phyloP scores from a whole-genome alignment of 2,329 filamentous ascomycete species.

The Claviceps maximensis region DNA sequence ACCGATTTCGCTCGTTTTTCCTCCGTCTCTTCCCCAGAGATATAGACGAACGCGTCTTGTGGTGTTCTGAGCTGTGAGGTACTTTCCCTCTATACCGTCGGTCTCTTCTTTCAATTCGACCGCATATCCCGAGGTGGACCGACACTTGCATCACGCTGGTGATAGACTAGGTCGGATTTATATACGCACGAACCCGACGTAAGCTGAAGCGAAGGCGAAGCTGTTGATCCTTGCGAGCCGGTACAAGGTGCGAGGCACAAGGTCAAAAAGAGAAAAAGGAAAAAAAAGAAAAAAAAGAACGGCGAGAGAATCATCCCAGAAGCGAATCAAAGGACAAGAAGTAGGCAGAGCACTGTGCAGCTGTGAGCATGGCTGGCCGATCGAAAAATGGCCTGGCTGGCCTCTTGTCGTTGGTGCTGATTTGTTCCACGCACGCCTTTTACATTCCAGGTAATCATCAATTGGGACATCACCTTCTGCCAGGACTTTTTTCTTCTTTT shows the following conservation, averaged over 20 bases:
- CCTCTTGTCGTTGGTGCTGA: slow-evolving; percentile 29
- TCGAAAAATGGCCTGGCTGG: slow-evolving; percentile 22
- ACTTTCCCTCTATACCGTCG: too few relatives aligned
- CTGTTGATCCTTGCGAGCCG: too few relatives aligned
- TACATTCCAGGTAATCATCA: slow-evolving; percentile 64
- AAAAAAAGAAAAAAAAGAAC: too few relatives aligned
- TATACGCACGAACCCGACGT: too few relatives aligned
- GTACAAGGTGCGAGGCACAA: too few relatives aligned
- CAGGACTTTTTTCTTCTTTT: too few relatives aligned
- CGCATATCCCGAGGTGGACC: too few relatives aligned
- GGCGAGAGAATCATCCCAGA: background rate
- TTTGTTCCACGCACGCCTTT: slow-evolving; percentile 44
- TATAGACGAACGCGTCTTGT: background rate
- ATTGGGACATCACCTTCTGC: background rate
- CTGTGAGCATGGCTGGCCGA: slow-evolving; percentile 9
- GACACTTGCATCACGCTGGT: too few relatives aligned
- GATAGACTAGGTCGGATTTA: too few relatives aligned
- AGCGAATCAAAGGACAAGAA: background rate
- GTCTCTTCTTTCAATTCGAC: too few relatives aligned
- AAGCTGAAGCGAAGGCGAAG: too few relatives aligned
- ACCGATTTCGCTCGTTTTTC: slow-evolving; percentile 40
- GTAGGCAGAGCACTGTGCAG: background rate
- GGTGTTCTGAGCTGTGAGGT: background rate
- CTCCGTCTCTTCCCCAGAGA: slow-evolving; percentile 1
- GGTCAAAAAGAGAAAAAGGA: too few relatives aligned